These are phyloP conservation scores for Ceratobasidium papillatum DNA, from an alignment of 1,284 basidiomycete species.

Conservation along the genomic window DNA sequence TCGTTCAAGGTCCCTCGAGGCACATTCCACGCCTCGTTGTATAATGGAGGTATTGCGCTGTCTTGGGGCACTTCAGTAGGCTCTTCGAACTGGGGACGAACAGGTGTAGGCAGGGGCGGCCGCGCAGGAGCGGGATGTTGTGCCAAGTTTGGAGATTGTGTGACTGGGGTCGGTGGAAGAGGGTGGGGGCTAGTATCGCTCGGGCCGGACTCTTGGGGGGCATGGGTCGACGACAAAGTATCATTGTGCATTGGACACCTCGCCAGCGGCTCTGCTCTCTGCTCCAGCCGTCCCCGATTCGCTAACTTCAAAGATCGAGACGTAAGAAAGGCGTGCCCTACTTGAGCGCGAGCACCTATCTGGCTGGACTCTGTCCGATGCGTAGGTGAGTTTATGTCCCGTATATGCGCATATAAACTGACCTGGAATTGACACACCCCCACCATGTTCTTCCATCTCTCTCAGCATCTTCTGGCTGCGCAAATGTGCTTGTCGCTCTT, in stretches of 20 bases:
- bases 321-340: no score
- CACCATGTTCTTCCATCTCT: background rate
- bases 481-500: no score
- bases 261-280: background rate
- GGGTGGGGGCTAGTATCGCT: no score
- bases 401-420: background rate
- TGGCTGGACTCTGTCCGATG: background rate
- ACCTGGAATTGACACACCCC: background rate
- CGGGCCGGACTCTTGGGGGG: no score
- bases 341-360: background rate
- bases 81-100: no score
- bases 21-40: slow-evolving; percentile 35
- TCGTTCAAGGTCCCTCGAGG: background rate
- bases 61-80: background rate
- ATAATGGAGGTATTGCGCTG: slow-evolving; percentile 26
- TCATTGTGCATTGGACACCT: no score
- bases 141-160: no score
- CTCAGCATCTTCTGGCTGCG: background rate
- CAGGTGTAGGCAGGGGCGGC: background rate
- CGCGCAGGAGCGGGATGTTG: no score
- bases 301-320: background rate
- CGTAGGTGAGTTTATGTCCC: no score
- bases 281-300: background rate
- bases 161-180: no score
- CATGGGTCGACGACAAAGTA: background rate